A percentile compares a stretch with the other conserved stretches of the same genome.
These are phyloP conservation scores for Talaromyces islandicus DNA, from an alignment of 2,329 filamentous ascomycete genomes.

Conservation along the genomic window DNA sequence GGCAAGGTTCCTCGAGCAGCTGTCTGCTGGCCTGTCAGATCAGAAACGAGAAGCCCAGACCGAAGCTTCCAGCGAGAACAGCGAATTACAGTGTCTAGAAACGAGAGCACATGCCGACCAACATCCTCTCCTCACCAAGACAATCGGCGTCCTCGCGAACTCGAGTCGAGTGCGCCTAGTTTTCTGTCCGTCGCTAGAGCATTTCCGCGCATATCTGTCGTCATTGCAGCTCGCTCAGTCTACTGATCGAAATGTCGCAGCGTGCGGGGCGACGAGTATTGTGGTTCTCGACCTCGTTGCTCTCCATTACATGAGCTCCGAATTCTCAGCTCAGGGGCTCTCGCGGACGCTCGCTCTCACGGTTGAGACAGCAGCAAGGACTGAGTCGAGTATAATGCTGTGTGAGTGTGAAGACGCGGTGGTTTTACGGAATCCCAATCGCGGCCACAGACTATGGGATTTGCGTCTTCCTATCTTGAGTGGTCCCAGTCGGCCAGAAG, in stretches of 20 bases:
- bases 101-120: background rate
- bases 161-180: conserved; percentile 63
- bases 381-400: conserved; percentile 28
- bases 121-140: conserved; percentile 51
- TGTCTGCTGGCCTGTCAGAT: conserved; percentile 44
- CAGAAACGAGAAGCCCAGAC: background rate
- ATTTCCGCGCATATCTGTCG: conserved; percentile 70
- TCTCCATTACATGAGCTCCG: conserved; percentile 37
- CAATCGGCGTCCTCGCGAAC: conserved; percentile 62
- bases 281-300: conserved; percentile 36
- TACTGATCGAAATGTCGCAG: background rate
- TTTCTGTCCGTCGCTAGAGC: conserved; percentile 70
- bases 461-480: conserved; percentile 59
- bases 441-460: conserved; percentile 34
- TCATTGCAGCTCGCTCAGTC: conserved; percentile 22
- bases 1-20: conserved; percentile 57
- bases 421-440: conserved; percentile 22
- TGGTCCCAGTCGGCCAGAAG: conserved; percentile 45
- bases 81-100: background rate
- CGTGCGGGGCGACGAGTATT: conserved; percentile 21
- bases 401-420: conserved; percentile 35
- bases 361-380: conserved; percentile 30
- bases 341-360: conserved; percentile 38
- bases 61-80: background rate
- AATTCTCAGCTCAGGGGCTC: conserved; percentile 45